Conservation (phyloP, 1,284 basidiomycete species). For the Fomitopsis betulina region DNA sequence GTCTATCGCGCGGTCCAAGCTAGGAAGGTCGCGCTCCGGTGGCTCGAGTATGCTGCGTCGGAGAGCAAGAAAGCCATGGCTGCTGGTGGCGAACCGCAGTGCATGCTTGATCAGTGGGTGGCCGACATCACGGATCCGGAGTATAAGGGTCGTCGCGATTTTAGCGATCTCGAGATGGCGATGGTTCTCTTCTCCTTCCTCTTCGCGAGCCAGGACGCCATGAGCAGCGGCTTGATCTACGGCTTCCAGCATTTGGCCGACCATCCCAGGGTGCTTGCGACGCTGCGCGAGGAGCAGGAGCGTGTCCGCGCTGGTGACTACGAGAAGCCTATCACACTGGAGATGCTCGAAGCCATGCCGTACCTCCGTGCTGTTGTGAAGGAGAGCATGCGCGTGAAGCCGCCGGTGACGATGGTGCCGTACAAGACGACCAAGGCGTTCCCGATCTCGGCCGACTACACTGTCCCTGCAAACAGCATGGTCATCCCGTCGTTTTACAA, state of each 20-base stretch:
- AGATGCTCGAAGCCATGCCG: constrained; percentile 89
- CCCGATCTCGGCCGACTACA: constrained; percentile 89
- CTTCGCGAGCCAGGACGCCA: constrained; percentile 97
- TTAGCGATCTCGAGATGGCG: constrained; percentile 92
- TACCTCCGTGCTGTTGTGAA: constrained; percentile 92
- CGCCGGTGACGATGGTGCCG: constrained; percentile 95
- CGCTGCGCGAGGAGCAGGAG: constrained; percentile 91
- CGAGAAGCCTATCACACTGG: constrained; percentile 81
- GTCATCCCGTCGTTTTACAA: constrained; percentile 97
- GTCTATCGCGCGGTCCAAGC: constrained; percentile 94
- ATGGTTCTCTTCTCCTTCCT: constrained; percentile 97
- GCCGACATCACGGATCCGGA: constrained; percentile 65
- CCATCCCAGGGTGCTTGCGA: constrained; percentile 83
- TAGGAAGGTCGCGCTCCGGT: constrained; percentile 84
- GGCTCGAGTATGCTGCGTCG: constrained; percentile 78
- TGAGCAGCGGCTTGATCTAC: constrained; percentile 92
- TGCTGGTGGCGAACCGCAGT: constrained; percentile 77
- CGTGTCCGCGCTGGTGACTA: constrained; percentile 78
- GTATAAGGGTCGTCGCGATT: constrained; percentile 82
- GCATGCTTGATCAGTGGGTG: constrained; percentile 94
- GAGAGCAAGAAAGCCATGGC: constrained; percentile 86
- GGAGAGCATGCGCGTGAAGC: constrained; percentile 88
- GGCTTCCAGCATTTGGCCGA: constrained; percentile 96
- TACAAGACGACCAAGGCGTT: constrained; percentile 88
- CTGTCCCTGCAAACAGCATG: constrained; percentile 89